Base-by-base conservation (phyloP, 2,329 filamentous ascomycete species). In the Aureobasidium sp. region DNA sequence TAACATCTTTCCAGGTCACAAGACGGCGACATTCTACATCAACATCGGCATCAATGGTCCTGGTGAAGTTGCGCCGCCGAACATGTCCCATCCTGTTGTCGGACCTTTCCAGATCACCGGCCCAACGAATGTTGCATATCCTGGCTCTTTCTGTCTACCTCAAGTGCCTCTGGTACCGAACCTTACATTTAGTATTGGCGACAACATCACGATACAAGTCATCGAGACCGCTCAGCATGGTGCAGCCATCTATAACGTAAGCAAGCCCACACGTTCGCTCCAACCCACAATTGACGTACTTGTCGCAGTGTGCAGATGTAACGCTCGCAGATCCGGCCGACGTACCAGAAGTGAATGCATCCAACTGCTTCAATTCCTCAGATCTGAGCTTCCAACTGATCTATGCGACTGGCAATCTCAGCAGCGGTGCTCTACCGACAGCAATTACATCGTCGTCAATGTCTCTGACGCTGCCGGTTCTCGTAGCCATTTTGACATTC, bases 361-460 rank as follows among this genome's bases (percentile, higher is more conserved):
- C 84, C 15, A 97, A 96, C 76, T 97, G 93, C 81, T 91, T 88
- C 80, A 97, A 97, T 78, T 90, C 87, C 63, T 85, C 83, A 49
- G 64, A 90, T 61, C 85, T 96, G 68, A 82, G 83, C 65, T 92
- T 94, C 78, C 82, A 89, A 60, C 81, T 87, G 66, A 79, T 96
- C 66, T 97, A 91, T 79, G 85, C 87, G 0, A 75, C 76, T 2
- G 72, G 71, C 2, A 72, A 69, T 22, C 65, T 72, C 6, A 52
- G 54, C 19, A 57, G 44, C 19, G 44, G 45, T 14, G 33, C 57
- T n/a, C 8, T 40, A 7, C 45, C 57, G 4, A 31, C 24, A 14
- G 31, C 42, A 0, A 39, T 27, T 1, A 31, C 42, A 19, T 48
- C 19, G 2, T 37, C 54, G 12, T 24, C 31, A 19, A 37, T 58